phyloP scores from a whole-genome alignment of 768 basidiomycete species.

The Agrocybe chaxingu region DNA sequence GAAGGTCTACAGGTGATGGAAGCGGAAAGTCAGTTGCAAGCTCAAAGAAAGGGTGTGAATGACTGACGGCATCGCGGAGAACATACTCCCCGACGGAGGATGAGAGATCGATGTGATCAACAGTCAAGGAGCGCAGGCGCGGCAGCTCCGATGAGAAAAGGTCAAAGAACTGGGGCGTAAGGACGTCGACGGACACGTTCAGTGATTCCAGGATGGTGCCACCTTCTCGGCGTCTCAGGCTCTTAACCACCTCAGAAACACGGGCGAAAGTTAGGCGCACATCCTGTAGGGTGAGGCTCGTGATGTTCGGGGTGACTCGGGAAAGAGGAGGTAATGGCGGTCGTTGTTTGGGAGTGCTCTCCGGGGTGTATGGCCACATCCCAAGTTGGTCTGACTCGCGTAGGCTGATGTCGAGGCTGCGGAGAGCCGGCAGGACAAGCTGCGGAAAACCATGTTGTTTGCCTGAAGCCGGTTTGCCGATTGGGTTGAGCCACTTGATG shows the following conservation, averaged over 20 bases:
- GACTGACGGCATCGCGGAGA: no score
- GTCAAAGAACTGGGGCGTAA: constrained; percentile 2
- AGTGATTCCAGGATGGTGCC: neutral
- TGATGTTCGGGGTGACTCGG: constrained; percentile 8
- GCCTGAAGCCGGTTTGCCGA: neutral
- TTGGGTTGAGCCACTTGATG: constrained; percentile 8
- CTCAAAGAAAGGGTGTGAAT: no score
- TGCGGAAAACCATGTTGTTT: constrained; percentile 5
- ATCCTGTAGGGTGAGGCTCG: constrained; percentile 8
- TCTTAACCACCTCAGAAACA: neutral
- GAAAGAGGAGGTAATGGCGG: constrained; percentile 8
- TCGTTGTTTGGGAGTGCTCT: neutral
- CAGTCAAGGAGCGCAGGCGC: neutral
- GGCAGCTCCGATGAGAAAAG: neutral
- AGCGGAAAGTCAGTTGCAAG: no score
- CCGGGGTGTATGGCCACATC: neutral
- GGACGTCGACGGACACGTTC: neutral
- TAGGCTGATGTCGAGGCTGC: constrained; percentile 12
- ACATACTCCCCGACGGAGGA: no score
- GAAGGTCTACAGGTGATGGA: neutral
- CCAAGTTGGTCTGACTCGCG: constrained; percentile 1
- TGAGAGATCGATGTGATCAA: neutral
- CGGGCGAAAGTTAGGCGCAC: neutral
- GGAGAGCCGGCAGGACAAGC: constrained; percentile 4
- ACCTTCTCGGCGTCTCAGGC: neutral